phyloP scores from a whole-genome alignment of 345 rosid genomes.

The Cochlearia excelsa region DNA sequence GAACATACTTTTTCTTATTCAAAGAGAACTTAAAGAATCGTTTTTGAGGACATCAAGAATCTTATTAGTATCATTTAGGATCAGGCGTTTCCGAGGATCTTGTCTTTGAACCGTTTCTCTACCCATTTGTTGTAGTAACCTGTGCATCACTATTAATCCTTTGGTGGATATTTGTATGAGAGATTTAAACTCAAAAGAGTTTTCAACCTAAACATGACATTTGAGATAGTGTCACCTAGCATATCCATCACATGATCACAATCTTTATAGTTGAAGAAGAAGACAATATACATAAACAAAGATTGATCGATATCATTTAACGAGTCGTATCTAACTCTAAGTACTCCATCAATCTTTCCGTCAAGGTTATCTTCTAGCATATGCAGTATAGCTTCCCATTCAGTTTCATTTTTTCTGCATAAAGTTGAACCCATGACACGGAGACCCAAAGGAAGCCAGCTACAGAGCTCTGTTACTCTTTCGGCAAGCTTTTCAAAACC shows the following conservation, averaged over 20 bases:
- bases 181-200: neutral
- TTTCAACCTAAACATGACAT: neutral
- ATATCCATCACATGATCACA: neutral
- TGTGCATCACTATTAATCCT: slow-evolving; percentile 29
- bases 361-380: neutral
- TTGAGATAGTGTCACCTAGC: neutral
- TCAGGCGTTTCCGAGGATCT: slow-evolving; percentile 20
- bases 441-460: too few relatives aligned
- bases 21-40: too few relatives aligned
- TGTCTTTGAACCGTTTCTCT: slow-evolving; percentile 5
- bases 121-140: slow-evolving; percentile 34
- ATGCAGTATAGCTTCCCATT: too few relatives aligned
- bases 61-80: slow-evolving; percentile 21
- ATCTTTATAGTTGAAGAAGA: slow-evolving; percentile 25
- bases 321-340: slow-evolving; percentile 32
- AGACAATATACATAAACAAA: slow-evolving; percentile 36
- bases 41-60: slow-evolving; percentile 23
- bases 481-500: too few relatives aligned
- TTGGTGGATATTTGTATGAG: neutral
- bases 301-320: slow-evolving; percentile 21
- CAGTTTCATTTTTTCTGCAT: too few relatives aligned
- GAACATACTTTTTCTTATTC: too few relatives aligned
- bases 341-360: slow-evolving; percentile 3
- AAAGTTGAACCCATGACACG: too few relatives aligned
- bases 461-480: too few relatives aligned